A percentile compares a stretch with the other conserved stretches of the same genome.
These are phyloP conservation scores for Bombardia bombarda DNA, from an alignment of 495 filamentous ascomycete species.

Conservation along the genomic window DNA sequence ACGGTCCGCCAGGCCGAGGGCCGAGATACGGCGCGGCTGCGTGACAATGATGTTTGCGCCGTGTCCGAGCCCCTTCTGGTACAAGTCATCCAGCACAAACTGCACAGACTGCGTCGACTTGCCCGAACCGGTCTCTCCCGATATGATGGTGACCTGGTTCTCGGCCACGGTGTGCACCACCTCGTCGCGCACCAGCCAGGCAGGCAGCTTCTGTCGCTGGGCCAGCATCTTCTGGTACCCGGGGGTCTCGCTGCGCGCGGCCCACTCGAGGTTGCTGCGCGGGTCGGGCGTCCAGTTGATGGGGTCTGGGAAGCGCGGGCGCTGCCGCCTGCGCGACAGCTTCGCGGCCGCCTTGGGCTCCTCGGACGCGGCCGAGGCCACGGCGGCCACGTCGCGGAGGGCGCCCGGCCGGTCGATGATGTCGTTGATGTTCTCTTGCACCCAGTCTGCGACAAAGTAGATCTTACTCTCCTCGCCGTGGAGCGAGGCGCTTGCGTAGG, in stretches of 20 bases:
- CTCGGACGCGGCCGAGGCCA: slow-evolving; percentile 49
- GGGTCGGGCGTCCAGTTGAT: slow-evolving; percentile 36
- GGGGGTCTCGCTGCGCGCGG: slow-evolving; percentile 36
- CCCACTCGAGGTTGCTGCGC: slow-evolving; percentile 38
- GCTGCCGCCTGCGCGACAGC: slow-evolving; percentile 16
- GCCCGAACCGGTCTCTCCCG: slow-evolving; percentile 91
- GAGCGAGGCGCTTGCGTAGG: slow-evolving; percentile 57
- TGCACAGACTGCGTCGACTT: slow-evolving; percentile 97
- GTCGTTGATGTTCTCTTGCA: slow-evolving; percentile 65
- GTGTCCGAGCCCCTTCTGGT: slow-evolving; percentile 62
- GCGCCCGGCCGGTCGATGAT: slow-evolving; percentile 78
- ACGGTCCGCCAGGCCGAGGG: slow-evolving; percentile 85
- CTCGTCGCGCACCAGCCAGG: slow-evolving; percentile 72
- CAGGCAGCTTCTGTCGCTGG: slow-evolving; percentile 66
- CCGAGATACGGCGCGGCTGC: slow-evolving; percentile 90
- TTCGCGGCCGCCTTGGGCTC: slow-evolving; percentile 22
- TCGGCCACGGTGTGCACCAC: slow-evolving; percentile 64
- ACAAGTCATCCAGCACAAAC: slow-evolving; percentile 90
- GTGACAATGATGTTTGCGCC: slow-evolving; percentile 92
- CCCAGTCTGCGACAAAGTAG: slow-evolving; percentile 83
- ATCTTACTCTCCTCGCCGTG: slow-evolving; percentile 76
- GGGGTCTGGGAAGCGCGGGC: slow-evolving; percentile 44
- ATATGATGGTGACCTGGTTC: slow-evolving; percentile 89
- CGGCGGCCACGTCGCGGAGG: slow-evolving; percentile 72
- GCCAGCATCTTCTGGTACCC: slow-evolving; percentile 62